Conservation (phyloP, 371 early-diverging fungal species). For the Rhizomucor pusillus region DNA sequence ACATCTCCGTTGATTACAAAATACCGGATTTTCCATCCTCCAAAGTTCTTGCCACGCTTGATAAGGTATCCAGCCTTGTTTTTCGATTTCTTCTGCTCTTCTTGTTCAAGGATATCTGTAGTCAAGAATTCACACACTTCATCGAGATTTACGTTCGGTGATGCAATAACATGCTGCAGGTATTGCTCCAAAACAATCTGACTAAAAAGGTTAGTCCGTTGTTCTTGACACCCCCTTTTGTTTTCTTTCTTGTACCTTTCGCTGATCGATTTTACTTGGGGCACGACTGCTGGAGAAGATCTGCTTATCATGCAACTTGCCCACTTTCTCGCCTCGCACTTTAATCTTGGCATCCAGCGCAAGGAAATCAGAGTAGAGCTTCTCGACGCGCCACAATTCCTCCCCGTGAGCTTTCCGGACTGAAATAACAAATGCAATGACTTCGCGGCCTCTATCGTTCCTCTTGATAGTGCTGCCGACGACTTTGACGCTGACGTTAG, state of each 20-base stretch:
- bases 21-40: slow-evolving; percentile 83
- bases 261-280: slow-evolving; percentile 69
- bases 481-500: slow-evolving; percentile 53
- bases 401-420: slow-evolving; percentile 35
- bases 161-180: slow-evolving; percentile 58
- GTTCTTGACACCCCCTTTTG: neutral
- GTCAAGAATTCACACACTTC: slow-evolving; percentile 70
- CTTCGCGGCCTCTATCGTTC: slow-evolving; percentile 72
- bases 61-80: slow-evolving; percentile 79
- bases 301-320: slow-evolving; percentile 76
- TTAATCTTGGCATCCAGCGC: slow-evolving; percentile 59
- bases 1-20: slow-evolving; percentile 60
- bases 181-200: slow-evolving; percentile 36
- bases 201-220: neutral
- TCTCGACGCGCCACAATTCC: slow-evolving; percentile 81
- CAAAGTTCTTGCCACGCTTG: slow-evolving; percentile 87
- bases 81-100: slow-evolving; percentile 20
- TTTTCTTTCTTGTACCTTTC: slow-evolving; percentile 13
- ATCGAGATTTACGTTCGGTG: slow-evolving; percentile 52
- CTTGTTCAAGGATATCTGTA: slow-evolving; percentile 50
- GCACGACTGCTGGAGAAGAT: slow-evolving; percentile 63
- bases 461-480: slow-evolving; percentile 60
- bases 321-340: slow-evolving; percentile 47
- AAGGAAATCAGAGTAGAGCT: slow-evolving; percentile 78
- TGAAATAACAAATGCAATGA: slow-evolving; percentile 51